phyloP scores from a whole-genome alignment of 2,329 filamentous ascomycete species.

The Ilyonectria destructans region DNA sequence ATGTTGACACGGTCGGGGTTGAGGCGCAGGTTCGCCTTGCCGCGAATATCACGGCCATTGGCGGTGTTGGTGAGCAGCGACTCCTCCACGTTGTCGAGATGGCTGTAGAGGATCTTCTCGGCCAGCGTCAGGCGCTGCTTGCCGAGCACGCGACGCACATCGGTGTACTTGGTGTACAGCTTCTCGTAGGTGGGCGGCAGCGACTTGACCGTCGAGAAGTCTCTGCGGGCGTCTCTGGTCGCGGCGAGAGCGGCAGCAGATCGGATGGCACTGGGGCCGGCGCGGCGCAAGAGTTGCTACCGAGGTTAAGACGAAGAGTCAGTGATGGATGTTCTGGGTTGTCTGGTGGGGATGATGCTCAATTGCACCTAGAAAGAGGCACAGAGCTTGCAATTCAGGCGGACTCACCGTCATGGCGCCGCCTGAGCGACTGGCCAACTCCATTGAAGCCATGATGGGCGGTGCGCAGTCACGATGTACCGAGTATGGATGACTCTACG shows the following conservation, averaged over 20 bases:
- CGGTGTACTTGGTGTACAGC: constrained; percentile 82
- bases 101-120: constrained; percentile 98
- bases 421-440: constrained; percentile 66
- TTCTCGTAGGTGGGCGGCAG: constrained; percentile 84
- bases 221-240: constrained; percentile 54
- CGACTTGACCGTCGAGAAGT: constrained; percentile 59
- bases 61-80: constrained; percentile 87
- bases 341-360: constrained; percentile 1
- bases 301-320: constrained; percentile 25
- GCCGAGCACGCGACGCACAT: constrained; percentile 83
- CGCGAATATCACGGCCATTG: constrained; percentile 87
- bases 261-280: constrained; percentile 52
- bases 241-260: constrained; percentile 47
- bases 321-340: constrained; percentile 24
- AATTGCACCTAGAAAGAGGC: constrained; percentile 27
- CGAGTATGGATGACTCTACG: constrained; percentile 34
- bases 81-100: constrained; percentile 91
- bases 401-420: constrained; percentile 63
- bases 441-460: constrained; percentile 66
- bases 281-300: constrained; percentile 58
- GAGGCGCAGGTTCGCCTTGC: constrained; percentile 93
- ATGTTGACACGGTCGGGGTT: constrained; percentile 98
- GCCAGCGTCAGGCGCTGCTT: constrained; percentile 83
- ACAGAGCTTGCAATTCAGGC: background rate
- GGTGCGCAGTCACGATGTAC: constrained; percentile 34